Conservation (phyloP, 2,329 filamentous ascomycete species). For the Dothiorella sarmentorum region DNA sequence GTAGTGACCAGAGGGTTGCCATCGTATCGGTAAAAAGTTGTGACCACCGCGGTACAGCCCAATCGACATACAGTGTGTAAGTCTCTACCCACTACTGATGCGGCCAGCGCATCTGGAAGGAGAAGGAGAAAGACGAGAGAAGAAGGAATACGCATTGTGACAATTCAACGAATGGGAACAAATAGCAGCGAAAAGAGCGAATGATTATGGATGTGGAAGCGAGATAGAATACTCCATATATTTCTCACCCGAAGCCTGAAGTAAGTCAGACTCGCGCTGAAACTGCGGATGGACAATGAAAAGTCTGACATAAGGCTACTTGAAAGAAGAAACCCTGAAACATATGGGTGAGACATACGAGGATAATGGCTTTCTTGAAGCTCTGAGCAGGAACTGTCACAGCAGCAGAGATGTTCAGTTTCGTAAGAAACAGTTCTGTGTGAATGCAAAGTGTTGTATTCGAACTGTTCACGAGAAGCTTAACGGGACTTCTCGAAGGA, state of each 20-base stretch:
- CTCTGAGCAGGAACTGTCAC: neutral
- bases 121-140: neutral
- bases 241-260: neutral
- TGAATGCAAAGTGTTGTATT: too few species aligned
- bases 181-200: neutral
- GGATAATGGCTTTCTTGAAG: neutral
- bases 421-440: too few species aligned
- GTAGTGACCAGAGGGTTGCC: too few species aligned
- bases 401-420: neutral
- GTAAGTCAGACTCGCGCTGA: neutral
- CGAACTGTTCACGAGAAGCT: too few species aligned
- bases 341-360: neutral
- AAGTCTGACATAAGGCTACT: neutral
- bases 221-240: neutral
- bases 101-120: too few species aligned
- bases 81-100: too few species aligned
- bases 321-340: neutral
- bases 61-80: too few species aligned
- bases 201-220: neutral
- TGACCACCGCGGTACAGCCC: too few species aligned
- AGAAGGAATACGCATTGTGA: neutral
- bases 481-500: too few species aligned
- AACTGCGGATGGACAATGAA: neutral
- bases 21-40: too few species aligned
- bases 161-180: neutral